A percentile compares a stretch with the other conserved stretches of the same genome.
These are phyloP conservation scores for Grigorovia humatica DNA, from an alignment of 805 yeast genomes.

Conservation along the genomic window DNA sequence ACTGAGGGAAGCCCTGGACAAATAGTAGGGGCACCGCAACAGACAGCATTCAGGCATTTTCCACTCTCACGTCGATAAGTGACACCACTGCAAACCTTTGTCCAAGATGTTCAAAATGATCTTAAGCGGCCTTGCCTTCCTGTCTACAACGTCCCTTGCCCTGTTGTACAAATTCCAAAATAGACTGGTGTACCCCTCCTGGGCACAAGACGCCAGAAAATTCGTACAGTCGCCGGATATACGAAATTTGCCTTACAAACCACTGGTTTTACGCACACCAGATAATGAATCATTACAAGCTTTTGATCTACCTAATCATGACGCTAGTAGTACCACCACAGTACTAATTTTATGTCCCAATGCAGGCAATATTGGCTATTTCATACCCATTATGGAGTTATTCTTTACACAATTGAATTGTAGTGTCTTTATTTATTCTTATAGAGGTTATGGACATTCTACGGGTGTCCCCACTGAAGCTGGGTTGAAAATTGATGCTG, in stretches of 20 bases:
- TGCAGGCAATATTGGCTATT: slow-evolving; percentile 93
- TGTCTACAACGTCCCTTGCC: slow-evolving; percentile 36
- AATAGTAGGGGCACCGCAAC: no score
- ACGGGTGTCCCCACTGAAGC: slow-evolving; percentile 65
- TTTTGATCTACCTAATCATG: slow-evolving; percentile 32
- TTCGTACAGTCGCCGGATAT: slow-evolving; percentile 69
- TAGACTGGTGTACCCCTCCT: slow-evolving; percentile 72
- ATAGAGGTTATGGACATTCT: slow-evolving; percentile 83
- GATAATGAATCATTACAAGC: slow-evolving; percentile 66
- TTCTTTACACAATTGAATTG: slow-evolving; percentile 53
- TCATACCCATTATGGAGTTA: slow-evolving; percentile 66
- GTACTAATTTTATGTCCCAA: slow-evolving; percentile 77
- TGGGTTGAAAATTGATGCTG: slow-evolving; percentile 79
- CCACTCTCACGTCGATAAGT: no score
- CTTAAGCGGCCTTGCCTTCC: slow-evolving; percentile 34
- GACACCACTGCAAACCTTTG: background rate
- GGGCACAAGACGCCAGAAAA: slow-evolving; percentile 61
- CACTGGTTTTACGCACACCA: slow-evolving; percentile 45
- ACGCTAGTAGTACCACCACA: slow-evolving; percentile 39
- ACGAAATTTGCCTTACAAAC: slow-evolving; percentile 57
- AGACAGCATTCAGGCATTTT: no score
- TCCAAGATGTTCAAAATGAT: slow-evolving; percentile 19
- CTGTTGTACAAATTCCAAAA: slow-evolving; percentile 55
- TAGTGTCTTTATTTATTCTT: slow-evolving; percentile 77
- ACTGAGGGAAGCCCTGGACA: no score